Conservation (phyloP, 1,284 basidiomycete species). For the Cystobasidium sp. region DNA sequence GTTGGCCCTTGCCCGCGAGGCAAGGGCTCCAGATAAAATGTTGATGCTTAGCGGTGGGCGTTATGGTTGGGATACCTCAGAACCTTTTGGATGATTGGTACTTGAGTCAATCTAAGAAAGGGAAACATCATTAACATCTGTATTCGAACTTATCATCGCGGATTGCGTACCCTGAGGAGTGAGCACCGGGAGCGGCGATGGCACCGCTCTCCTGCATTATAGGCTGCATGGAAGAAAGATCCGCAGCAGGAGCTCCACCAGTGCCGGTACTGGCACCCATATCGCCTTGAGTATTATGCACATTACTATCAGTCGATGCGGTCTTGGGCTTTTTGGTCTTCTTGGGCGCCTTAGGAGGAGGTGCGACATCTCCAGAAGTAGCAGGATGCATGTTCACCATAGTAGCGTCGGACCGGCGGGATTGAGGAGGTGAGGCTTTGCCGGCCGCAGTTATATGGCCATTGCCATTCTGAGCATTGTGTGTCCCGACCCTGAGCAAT, state of each 20-base stretch:
- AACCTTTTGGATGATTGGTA: conserved; percentile 7
- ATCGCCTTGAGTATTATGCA: not conserved
- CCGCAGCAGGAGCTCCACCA: not conserved
- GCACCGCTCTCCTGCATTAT: conserved; percentile 12
- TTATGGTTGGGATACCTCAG: not conserved
- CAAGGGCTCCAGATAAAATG: too few relatives aligned
- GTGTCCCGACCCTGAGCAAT: too few relatives aligned
- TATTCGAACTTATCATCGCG: not conserved
- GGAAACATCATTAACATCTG: not conserved
- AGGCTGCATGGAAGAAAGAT: conserved; percentile 7
- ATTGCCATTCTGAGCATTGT: too few relatives aligned
- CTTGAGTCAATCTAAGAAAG: not conserved
- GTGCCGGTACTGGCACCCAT: conserved; percentile 2
- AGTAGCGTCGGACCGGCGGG: not conserved
- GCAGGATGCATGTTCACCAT: not conserved
- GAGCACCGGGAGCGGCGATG: conserved; percentile 1
- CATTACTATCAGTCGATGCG: not conserved
- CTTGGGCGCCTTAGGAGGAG: not conserved
- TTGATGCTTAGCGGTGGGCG: conserved; percentile 4
- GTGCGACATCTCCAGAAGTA: not conserved
- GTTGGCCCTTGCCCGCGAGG: too few relatives aligned
- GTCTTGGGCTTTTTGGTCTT: not conserved
- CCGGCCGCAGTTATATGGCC: too few relatives aligned
- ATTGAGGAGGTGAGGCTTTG: too few relatives aligned
- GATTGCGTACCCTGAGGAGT: not conserved